Percentiles rank a stretch among this genome's conserved stretches.
phyloP scores from a whole-genome alignment of 257 asterid species.

The Oldenlandia corymbosa region DNA sequence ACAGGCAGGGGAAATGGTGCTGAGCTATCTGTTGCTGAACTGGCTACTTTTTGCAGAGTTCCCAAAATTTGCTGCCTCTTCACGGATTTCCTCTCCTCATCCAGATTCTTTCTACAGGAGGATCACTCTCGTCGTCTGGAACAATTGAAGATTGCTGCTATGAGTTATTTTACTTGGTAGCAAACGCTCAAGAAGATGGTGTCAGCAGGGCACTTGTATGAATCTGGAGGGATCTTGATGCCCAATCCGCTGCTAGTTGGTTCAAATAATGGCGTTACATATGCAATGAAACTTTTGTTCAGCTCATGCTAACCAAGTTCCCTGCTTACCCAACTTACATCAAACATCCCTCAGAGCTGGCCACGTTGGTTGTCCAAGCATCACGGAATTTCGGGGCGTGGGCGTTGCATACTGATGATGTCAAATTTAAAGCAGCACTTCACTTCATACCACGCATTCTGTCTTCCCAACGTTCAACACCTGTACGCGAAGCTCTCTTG shows the following conservation, averaged over 20 bases:
- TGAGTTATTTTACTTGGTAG: slow-evolving; percentile 65
- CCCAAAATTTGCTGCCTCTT: slow-evolving; percentile 64
- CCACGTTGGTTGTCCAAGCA: slow-evolving; percentile 62
- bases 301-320: slow-evolving; percentile 55
- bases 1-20: slow-evolving; percentile 54
- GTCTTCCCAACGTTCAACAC: slow-evolving; percentile 57
- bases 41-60: slow-evolving; percentile 66
- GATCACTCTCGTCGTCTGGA: too few relatives aligned
- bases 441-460: slow-evolving; percentile 64
- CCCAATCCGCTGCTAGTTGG: slow-evolving; percentile 59
- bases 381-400: slow-evolving; percentile 86
- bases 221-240: slow-evolving; percentile 68
- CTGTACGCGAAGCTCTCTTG: slow-evolving; percentile 41
- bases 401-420: slow-evolving; percentile 50
- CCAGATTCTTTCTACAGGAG: slow-evolving; percentile 41
- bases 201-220: slow-evolving; percentile 38
- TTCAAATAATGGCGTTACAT: slow-evolving; percentile 45
- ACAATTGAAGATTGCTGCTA: slow-evolving; percentile 65
- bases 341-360: slow-evolving; percentile 52
- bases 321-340: slow-evolving; percentile 46
- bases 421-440: slow-evolving; percentile 87
- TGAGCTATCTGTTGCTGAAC: slow-evolving; percentile 56
- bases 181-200: slow-evolving; percentile 53
- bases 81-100: slow-evolving; percentile 60
- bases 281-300: slow-evolving; percentile 63